Percentiles rank a stretch among this genome's conserved stretches.
Conservation (phyloP, 1,284 basidiomycete species). For the Leucoagaricus sp. region DNA sequence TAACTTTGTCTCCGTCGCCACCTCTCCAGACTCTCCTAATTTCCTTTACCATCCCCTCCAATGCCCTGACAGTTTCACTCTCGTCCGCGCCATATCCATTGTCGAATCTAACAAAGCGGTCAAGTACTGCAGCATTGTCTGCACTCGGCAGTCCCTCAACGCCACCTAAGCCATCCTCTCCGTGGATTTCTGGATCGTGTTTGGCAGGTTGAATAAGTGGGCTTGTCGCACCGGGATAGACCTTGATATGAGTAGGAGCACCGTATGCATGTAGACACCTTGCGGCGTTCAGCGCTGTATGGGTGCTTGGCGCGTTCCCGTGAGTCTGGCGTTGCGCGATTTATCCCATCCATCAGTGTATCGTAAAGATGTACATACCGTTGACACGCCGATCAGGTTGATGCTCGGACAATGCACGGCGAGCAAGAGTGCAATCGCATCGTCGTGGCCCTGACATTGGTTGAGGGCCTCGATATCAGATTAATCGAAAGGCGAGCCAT, state of each 20-base stretch:
- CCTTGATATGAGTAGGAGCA: slow-evolving; percentile 53
- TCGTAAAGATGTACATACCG: slow-evolving; percentile 43
- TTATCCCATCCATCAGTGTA: neutral
- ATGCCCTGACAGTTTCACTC: slow-evolving; percentile 48
- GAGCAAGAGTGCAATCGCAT: slow-evolving; percentile 78
- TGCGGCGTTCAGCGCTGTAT: slow-evolving; percentile 72
- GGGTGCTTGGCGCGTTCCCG: slow-evolving; percentile 68
- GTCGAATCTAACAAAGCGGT: slow-evolving; percentile 34
- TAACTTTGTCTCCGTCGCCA: slow-evolving; percentile 56
- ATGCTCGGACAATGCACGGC: slow-evolving; percentile 67
- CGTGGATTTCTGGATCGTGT: slow-evolving; percentile 77
- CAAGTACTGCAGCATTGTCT: slow-evolving; percentile 47
- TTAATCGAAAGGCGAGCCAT: slow-evolving; percentile 14
- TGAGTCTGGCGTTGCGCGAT: no score
- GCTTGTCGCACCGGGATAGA: slow-evolving; percentile 67
- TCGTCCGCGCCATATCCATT: slow-evolving; percentile 36
- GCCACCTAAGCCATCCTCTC: slow-evolving; percentile 76
- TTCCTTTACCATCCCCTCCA: slow-evolving; percentile 66
- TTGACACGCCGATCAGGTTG: slow-evolving; percentile 76
- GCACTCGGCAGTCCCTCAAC: slow-evolving; percentile 68
- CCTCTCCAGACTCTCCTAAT: slow-evolving; percentile 56
- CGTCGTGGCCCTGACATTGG: slow-evolving; percentile 73
- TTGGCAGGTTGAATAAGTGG: slow-evolving; percentile 58
- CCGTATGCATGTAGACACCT: slow-evolving; percentile 72
- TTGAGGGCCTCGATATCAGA: neutral